phyloP scores from a whole-genome alignment of 2,329 filamentous ascomycete species.

The Ramularia endophylla region DNA sequence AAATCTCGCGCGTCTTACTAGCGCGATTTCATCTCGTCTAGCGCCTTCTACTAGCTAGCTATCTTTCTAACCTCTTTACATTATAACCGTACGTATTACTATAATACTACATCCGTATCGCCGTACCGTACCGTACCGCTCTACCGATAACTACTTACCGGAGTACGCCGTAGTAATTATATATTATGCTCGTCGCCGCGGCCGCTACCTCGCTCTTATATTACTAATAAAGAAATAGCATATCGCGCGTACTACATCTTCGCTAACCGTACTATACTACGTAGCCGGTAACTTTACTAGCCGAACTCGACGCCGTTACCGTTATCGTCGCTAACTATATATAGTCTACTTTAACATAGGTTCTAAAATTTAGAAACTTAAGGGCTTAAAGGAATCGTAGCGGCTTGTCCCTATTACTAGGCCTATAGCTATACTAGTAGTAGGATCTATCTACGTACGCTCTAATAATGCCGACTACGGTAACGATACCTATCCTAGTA shows the following conservation, averaged over 20 bases:
- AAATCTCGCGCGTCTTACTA: neutral
- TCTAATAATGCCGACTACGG: neutral
- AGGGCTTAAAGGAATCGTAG: neutral
- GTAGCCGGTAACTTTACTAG: neutral
- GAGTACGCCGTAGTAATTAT: neutral
- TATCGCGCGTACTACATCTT: neutral
- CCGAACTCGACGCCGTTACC: too few species aligned
- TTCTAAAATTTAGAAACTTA: neutral
- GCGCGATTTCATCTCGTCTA: neutral
- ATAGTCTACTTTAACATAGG: neutral
- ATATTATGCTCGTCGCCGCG: neutral
- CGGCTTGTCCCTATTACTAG: neutral
- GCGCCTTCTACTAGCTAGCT: neutral
- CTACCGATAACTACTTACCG: neutral
- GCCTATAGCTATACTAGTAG: neutral
- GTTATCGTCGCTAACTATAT: too few species aligned
- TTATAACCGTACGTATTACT: neutral
- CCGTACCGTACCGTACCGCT: neutral
- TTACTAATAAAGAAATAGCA: neutral
- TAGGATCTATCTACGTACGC: neutral
- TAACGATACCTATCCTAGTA: neutral
- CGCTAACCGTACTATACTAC: neutral
- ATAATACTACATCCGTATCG: neutral
- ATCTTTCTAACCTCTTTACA: neutral
- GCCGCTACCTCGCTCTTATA: neutral